phyloP scores from a whole-genome alignment of 2,329 filamentous ascomycete genomes.

The Talaromyces atroroseus region DNA sequence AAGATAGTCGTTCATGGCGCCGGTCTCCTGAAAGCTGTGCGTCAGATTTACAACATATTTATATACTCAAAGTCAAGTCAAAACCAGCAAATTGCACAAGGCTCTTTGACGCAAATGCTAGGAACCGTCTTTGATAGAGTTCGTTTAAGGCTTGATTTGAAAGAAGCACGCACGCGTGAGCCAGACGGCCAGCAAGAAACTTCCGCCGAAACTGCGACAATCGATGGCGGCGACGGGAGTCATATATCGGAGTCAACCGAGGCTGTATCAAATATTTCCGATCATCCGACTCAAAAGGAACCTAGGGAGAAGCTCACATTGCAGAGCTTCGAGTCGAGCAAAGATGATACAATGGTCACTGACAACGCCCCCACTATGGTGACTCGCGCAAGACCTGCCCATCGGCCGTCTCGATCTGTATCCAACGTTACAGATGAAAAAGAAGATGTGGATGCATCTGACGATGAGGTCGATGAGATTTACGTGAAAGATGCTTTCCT shows the following conservation, averaged over 20 bases:
- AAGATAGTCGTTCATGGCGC: constrained; percentile 98
- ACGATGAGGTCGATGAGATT: constrained; percentile 81
- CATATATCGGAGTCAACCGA: constrained; percentile 45
- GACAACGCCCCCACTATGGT: constrained; percentile 65
- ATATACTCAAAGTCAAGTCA: constrained; percentile 86
- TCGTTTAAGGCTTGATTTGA: constrained; percentile 77
- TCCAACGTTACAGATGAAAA: constrained; percentile 33
- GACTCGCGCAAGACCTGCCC: constrained; percentile 50
- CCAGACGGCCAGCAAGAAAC: constrained; percentile 28
- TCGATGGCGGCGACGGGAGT: constrained; percentile 34
- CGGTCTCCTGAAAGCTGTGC: constrained; percentile 89
- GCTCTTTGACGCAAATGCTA: constrained; percentile 96
- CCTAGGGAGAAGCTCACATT: constrained; percentile 57
- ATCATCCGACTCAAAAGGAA: constrained; percentile 49
- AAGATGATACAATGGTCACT: constrained; percentile 61
- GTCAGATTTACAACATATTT: constrained; percentile 99
- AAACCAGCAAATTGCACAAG: constrained; percentile 96
- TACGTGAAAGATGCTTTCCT: constrained; percentile 96
- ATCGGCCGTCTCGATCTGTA: constrained; percentile 42
- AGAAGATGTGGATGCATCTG: constrained; percentile 38
- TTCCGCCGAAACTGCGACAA: constrained; percentile 33
- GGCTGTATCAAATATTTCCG: constrained; percentile 29
- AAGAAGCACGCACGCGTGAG: constrained; percentile 63
- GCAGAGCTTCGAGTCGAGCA: constrained; percentile 63
- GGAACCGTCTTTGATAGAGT: constrained; percentile 96